These are phyloP conservation scores for Aspergillus latus DNA, from an alignment of 2,329 filamentous ascomycete species.

Conservation along the genomic window DNA sequence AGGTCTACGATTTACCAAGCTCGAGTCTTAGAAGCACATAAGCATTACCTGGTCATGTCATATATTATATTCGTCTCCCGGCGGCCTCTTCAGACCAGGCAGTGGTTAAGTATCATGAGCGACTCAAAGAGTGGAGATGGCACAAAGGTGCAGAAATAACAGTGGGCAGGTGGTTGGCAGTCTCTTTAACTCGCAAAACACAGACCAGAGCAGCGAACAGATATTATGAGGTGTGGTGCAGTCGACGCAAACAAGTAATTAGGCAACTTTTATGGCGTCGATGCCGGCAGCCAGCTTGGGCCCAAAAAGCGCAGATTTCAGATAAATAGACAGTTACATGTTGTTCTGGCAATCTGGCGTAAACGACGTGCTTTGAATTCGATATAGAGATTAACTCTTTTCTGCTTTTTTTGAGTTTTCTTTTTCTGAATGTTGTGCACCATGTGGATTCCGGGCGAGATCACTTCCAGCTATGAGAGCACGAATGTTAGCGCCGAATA, in stretches of 20 bases:
- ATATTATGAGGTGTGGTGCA: not conserved
- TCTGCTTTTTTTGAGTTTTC: slow-evolving; percentile 4
- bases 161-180: not conserved
- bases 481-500: not conserved
- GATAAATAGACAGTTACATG: not conserved
- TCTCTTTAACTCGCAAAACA: slow-evolving; percentile 4
- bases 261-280: slow-evolving; percentile 4
- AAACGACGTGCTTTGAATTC: slow-evolving; percentile 10
- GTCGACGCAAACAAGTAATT: not conserved
- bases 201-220: slow-evolving; percentile 1
- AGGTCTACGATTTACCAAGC: not conserved
- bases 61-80: slow-evolving; percentile 11
- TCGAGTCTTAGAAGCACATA: not conserved
- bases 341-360: slow-evolving; percentile 14
- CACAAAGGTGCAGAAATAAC: slow-evolving; percentile 4
- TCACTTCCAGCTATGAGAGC: not conserved
- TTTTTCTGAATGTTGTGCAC: slow-evolving; percentile 6
- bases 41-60: not conserved
- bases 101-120: slow-evolving; percentile 7
- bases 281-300: slow-evolving; percentile 8
- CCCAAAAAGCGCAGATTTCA: not conserved
- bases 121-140: slow-evolving; percentile 3
- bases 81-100: not conserved
- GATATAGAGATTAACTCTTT: not conserved
- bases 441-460: not conserved